Evolutionary conservation across 2,329 filamentous ascomycete species (phyloP).

Genomic region (Trichoderma sp.): DNA sequence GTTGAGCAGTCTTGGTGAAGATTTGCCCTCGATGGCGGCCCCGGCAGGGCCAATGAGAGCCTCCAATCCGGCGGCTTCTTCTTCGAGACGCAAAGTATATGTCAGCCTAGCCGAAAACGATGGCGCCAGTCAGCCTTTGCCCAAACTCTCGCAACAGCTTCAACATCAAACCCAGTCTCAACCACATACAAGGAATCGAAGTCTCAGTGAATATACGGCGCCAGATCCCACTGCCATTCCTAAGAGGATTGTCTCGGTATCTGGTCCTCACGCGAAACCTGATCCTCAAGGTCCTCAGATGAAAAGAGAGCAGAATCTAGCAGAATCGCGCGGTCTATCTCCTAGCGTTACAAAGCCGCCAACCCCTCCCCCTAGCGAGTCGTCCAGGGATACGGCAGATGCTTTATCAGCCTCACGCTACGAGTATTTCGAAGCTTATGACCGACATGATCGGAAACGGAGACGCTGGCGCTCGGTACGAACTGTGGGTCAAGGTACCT

Average conservation of each 20-base stretch:
- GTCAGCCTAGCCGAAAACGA: slow-evolving; percentile 39
- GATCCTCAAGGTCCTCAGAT: slow-evolving; percentile 48
- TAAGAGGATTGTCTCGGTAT: slow-evolving; percentile 73
- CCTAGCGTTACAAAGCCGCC: slow-evolving; percentile 63
- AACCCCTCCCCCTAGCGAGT: slow-evolving; percentile 82
- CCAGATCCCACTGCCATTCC: slow-evolving; percentile 64
- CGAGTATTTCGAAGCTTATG: slow-evolving; percentile 71
- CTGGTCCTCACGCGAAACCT: slow-evolving; percentile 56
- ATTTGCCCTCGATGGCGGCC: slow-evolving; percentile 50
- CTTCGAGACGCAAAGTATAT: slow-evolving; percentile 61
- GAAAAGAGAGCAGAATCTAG: slow-evolving; percentile 78
- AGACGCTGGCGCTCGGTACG: slow-evolving; percentile 79
- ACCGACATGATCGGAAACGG: slow-evolving; percentile 66
- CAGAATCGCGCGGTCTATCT: slow-evolving; percentile 73
- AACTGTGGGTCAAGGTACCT: slow-evolving; percentile 86
- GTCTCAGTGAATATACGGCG: slow-evolving; percentile 84
- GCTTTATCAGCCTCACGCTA: slow-evolving; percentile 36
- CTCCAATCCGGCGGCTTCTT: slow-evolving; percentile 51
- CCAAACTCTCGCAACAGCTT: slow-evolving; percentile 28
- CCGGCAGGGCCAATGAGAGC: slow-evolving; percentile 56
- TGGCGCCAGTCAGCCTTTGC: slow-evolving; percentile 36
- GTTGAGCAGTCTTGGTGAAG: slow-evolving; percentile 34
- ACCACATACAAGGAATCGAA: slow-evolving; percentile 71
- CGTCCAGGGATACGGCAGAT: slow-evolving; percentile 50
- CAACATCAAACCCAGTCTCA: slow-evolving; percentile 46